Evolutionary conservation across 176 grass and related monocot species (phyloP), one percentile per base, ranked within the genome.

Genomic region (Saccharum spontaneum): DNA sequence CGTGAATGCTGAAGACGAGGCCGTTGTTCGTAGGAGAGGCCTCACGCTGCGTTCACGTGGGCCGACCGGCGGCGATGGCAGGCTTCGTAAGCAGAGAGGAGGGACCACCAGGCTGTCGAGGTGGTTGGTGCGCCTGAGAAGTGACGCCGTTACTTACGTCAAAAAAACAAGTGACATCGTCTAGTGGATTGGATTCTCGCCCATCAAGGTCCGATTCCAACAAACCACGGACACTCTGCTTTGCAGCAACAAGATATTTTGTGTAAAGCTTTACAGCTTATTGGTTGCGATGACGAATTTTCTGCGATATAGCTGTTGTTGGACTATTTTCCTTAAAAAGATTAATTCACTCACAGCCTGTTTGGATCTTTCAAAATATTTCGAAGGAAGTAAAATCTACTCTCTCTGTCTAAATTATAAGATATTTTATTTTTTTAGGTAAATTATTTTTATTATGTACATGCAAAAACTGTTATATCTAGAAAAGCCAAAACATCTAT

Each of bases 51-150:
- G 18, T n/a, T 48, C 80, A 73, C 26, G 36, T 73, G 87, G 87
- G 34, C 55, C 81, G 67, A 5, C 7, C 20, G 4, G 67, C 76
- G 39, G 69, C 82, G 26, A 37, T 20, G 37, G 87, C 66, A 16
- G 7, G 62, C 26, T 46, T 46, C 10, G 62, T 28, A 13, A 48
- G 40, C 75, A 22, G 2, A 4, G 4, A 2, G 64, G 81, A 23
- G 10, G 81, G 68, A 33, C 81, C 75, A 46, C 82, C 10, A 28
- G 17, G 65, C 18, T 39, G 17, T 0, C 59, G 76, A 80, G 22
- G 76, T 80, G 76, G 76, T 62, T 22, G 82, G 61, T 31, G 82
- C 87, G 80, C 77, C 82, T 62, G 76, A 33, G 23, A 73, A 67
- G 61, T 69, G 81, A 70, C 68, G 64, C 31, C 34, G 48, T 38